These are phyloP conservation scores for Scortechinia acanthostroma DNA, from an alignment of 2,329 filamentous ascomycete species.

Conservation along the genomic window DNA sequence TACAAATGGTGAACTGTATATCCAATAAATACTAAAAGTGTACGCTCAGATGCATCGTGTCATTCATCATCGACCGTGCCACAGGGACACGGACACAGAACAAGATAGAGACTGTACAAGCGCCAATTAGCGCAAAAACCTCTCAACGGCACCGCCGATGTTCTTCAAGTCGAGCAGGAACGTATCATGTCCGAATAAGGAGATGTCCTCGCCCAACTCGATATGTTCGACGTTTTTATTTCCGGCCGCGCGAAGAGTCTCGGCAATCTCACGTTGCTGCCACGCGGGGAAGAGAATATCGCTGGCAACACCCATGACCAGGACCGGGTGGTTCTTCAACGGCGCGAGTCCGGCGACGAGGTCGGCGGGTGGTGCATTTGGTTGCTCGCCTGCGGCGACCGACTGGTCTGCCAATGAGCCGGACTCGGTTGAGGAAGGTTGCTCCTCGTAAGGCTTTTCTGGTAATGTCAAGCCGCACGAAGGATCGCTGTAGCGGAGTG, in stretches of 20 bases:
- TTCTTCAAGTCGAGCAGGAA: conserved; percentile 89
- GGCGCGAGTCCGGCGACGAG: conserved; percentile 68
- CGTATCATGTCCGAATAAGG: conserved; percentile 91
- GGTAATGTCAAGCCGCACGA: conserved; percentile 78
- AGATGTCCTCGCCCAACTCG: conserved; percentile 88
- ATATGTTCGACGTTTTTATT: conserved; percentile 79
- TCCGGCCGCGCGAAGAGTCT: conserved; percentile 70
- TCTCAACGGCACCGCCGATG: conserved; percentile 75
- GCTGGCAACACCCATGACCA: conserved; percentile 89
- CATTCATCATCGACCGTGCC: no score
- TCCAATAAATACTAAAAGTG: no score
- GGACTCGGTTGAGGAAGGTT: conserved; percentile 34
- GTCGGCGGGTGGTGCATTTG: conserved; percentile 64
- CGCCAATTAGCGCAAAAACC: conserved; percentile 62
- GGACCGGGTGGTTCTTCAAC: conserved; percentile 69
- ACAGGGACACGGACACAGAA: no score
- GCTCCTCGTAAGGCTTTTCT: conserved; percentile 78
- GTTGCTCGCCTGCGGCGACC: conserved; percentile 8
- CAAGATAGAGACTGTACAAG: no score
- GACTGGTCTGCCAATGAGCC: conserved; percentile 12
- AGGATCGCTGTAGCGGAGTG: conserved; percentile 26
- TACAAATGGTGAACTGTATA: no score
- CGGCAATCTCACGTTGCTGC: conserved; percentile 92
- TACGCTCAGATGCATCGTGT: no score
- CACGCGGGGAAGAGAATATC: conserved; percentile 96